These are phyloP conservation scores for Scheffersomyces titani DNA, from an alignment of 1,139 yeast species.

Conservation along the genomic window DNA sequence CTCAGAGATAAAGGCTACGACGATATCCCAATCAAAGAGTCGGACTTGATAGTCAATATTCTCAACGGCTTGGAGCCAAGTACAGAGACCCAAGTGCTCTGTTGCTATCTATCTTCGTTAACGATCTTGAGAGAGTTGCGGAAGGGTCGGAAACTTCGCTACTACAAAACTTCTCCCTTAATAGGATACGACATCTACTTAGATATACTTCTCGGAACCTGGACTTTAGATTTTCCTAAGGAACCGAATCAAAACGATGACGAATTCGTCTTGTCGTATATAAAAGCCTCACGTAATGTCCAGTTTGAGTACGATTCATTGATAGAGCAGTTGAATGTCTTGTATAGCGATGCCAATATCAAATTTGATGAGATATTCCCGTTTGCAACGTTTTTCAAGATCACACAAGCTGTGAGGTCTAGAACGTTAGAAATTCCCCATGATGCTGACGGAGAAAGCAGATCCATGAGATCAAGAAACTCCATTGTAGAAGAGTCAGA, in stretches of 20 bases:
- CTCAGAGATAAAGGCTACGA: slow-evolving; percentile 12
- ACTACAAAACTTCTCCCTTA: slow-evolving; percentile 11
- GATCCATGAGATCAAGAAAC: background rate
- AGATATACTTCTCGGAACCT: slow-evolving; percentile 26
- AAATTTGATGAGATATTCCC: slow-evolving; percentile 13
- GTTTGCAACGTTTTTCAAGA: slow-evolving; percentile 35
- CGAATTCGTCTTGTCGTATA: slow-evolving; percentile 15
- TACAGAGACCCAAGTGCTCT: slow-evolving; percentile 33
- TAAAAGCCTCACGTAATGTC: slow-evolving; percentile 18
- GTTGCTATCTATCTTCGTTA: slow-evolving; percentile 29
- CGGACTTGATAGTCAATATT: slow-evolving; percentile 21
- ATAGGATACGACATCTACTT: slow-evolving; percentile 23
- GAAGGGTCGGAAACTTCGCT: slow-evolving; percentile 4
- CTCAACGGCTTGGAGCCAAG: slow-evolving; percentile 22
- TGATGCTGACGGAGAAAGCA: slow-evolving; percentile 12
- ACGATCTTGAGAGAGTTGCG: slow-evolving; percentile 12
- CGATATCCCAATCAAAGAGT: slow-evolving; percentile 7
- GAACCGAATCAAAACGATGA: slow-evolving; percentile 14
- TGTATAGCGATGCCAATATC: slow-evolving; percentile 9
- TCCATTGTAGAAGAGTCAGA: background rate
- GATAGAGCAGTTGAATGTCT: slow-evolving; percentile 13
- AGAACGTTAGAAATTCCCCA: slow-evolving; percentile 66
- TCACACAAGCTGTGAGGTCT: slow-evolving; percentile 54
- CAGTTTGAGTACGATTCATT: slow-evolving; percentile 22
- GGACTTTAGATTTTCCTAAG: slow-evolving; percentile 10